Conservation (phyloP, 1,284 basidiomycete genomes). For the Nidula niveotomentosa region DNA sequence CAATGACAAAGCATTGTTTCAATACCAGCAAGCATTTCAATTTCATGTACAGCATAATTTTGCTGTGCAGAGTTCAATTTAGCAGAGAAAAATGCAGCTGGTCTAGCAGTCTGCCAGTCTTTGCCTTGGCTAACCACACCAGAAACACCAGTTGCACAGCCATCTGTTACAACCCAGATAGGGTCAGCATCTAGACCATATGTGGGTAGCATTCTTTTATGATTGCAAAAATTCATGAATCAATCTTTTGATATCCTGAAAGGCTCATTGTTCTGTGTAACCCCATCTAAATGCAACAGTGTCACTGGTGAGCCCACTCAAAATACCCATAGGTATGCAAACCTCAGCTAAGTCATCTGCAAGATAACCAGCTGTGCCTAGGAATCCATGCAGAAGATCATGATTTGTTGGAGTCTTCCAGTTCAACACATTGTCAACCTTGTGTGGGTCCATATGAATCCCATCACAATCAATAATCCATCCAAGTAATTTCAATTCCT, state of each 20-base stretch:
- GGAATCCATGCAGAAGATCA: conserved; percentile 20
- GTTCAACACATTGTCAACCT: conserved; percentile 22
- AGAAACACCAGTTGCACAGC: conserved; percentile 19
- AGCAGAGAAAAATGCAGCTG: conserved; percentile 31
- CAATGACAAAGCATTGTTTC: conserved; percentile 26
- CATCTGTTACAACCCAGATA: conserved; percentile 24
- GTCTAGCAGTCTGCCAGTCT: conserved; percentile 16
- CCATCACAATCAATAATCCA: conserved; percentile 24
- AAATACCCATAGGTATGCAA: conserved; percentile 21
- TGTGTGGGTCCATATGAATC: conserved; percentile 30
- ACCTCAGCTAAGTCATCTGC: conserved; percentile 21
- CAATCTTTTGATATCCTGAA: conserved; percentile 28
- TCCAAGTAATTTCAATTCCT: conserved; percentile 25
- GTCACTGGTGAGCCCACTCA: conserved; percentile 18
- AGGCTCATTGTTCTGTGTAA: conserved; percentile 26
- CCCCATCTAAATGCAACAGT: conserved; percentile 21
- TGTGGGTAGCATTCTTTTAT: conserved; percentile 15
- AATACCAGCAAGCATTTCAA: conserved; percentile 30
- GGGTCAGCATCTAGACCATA: conserved; percentile 13
- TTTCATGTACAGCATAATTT: conserved; percentile 34
- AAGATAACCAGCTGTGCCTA: conserved; percentile 25
- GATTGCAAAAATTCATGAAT: conserved; percentile 7
- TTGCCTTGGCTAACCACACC: conserved; percentile 25
- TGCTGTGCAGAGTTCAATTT: conserved; percentile 33
- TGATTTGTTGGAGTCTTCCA: conserved; percentile 26